These are phyloP conservation scores for Vitis hybrid DNA, from an alignment of 177 flowering plant species.

Conservation along the genomic window DNA sequence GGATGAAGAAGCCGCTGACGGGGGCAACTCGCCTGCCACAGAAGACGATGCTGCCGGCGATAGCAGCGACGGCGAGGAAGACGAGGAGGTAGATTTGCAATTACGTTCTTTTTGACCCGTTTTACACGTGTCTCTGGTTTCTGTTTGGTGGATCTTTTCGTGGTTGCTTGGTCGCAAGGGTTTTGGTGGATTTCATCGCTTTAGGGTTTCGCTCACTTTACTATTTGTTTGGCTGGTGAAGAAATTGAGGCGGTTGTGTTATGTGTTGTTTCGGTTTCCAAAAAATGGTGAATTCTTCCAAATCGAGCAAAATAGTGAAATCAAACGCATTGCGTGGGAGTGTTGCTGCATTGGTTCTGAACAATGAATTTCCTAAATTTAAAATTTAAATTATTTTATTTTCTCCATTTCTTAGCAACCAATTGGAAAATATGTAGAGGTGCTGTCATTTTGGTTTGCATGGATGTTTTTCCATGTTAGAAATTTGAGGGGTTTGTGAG, in stretches of 20 bases:
- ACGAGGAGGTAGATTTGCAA: conserved; percentile 20
- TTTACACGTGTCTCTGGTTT: not conserved
- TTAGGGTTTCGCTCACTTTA: not conserved
- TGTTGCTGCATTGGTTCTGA: not conserved
- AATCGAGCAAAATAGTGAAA: not conserved
- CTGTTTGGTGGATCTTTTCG: not conserved
- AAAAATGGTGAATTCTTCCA: not conserved
- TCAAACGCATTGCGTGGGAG: not conserved
- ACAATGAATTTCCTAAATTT: not conserved
- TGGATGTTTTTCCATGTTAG: not conserved
- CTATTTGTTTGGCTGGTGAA: not conserved
- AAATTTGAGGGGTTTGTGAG: not conserved
- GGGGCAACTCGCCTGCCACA: conserved; percentile 1
- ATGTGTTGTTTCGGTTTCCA: not conserved
- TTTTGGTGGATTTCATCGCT: not conserved
- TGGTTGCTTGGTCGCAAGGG: too few species aligned
- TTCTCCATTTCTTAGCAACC: not conserved
- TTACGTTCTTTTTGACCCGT: not conserved
- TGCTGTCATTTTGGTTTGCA: not conserved
- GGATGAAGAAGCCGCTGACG: conserved; percentile 25
- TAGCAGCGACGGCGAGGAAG: conserved; percentile 21
- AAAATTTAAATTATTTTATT: not conserved
- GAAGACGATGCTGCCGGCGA: conserved; percentile 10
- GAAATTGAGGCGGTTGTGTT: not conserved
- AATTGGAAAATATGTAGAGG: not conserved